Evolutionary conservation across 176 grass and related monocot species (phyloP).

Genomic region (Oryza nivara): DNA sequence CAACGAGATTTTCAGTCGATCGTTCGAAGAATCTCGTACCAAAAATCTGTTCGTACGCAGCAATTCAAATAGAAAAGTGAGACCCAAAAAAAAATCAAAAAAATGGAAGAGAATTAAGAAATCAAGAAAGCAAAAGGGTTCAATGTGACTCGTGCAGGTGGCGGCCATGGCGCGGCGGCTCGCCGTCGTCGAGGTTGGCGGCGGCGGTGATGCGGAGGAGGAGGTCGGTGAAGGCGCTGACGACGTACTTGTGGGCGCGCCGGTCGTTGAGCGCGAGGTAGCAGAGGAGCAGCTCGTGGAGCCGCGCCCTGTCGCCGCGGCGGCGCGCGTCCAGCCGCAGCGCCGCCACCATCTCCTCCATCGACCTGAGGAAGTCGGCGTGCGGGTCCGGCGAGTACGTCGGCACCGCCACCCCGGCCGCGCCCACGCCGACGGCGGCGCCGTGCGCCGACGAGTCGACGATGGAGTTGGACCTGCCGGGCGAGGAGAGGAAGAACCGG

Average conservation of each 20-base stretch:
- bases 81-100: background rate
- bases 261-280: conserved; percentile 95
- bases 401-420: conserved; percentile 78
- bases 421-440: conserved; percentile 22
- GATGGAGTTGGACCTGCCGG: conserved; percentile 84
- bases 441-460: conserved; percentile 60
- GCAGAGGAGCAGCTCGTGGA: conserved; percentile 94
- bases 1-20: background rate
- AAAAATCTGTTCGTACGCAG: conserved; percentile 24
- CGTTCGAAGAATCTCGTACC: background rate
- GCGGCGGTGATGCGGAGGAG: conserved; percentile 63
- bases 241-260: conserved; percentile 83
- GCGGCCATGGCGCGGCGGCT: background rate
- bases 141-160: background rate
- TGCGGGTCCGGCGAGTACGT: conserved; percentile 95
- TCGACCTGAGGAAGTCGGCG: conserved; percentile 80
- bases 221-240: conserved; percentile 94
- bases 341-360: conserved; percentile 95
- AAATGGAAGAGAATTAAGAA: background rate
- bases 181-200: conserved; percentile 4
- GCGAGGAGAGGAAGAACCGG: conserved; percentile 84
- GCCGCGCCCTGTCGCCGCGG: conserved; percentile 58
- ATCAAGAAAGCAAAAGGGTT: background rate
- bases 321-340: conserved; percentile 66
- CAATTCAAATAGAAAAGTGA: background rate